A percentile compares a stretch with the other conserved stretches of the same genome.
Conservation (phyloP, 202 grass and related monocot genomes). For the Elaeis oleifera region DNA sequence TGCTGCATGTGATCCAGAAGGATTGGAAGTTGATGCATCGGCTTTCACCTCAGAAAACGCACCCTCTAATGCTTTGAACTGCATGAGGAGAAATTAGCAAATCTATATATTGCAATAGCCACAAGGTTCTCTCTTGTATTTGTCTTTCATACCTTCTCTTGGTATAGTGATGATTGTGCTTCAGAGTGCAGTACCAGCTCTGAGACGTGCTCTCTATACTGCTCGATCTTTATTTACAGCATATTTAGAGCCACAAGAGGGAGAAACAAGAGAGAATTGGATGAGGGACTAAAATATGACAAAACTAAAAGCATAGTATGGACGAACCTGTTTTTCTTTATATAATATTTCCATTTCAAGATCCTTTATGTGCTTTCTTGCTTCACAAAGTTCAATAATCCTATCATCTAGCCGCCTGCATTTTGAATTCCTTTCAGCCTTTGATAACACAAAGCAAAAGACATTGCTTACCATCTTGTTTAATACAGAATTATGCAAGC, state of each 20-base stretch:
- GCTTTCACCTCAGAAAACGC: constrained; percentile 41
- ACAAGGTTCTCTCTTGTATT: constrained; percentile 7
- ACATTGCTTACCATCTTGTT: constrained; percentile 9
- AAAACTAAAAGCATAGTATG: background rate
- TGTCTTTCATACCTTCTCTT: constrained; percentile 59
- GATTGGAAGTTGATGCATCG: constrained; percentile 29
- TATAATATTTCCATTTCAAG: constrained; percentile 41
- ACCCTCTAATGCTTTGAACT: constrained; percentile 69
- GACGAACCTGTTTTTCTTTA: constrained; percentile 71
- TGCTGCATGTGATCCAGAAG: constrained; percentile 23
- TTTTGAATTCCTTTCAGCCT: constrained; percentile 23
- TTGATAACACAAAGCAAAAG: background rate
- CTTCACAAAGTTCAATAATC: constrained; percentile 54
- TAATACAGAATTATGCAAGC: constrained; percentile 20
- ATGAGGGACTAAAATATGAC: constrained; percentile 14
- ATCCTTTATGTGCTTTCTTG: constrained; percentile 43
- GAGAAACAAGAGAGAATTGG: constrained; percentile 25
- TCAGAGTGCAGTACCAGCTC: constrained; percentile 78
- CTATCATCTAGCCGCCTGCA: constrained; percentile 7
- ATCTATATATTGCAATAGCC: constrained; percentile 8
- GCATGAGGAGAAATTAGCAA: constrained; percentile 30
- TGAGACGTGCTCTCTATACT: constrained; percentile 75
- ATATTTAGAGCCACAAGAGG: constrained; percentile 11
- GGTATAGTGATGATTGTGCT: constrained; percentile 73
- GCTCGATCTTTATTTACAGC: constrained; percentile 45